Base-by-base conservation (phyloP, 108 stramenopile genomes). In the Aureococcus anophagefferens region DNA sequence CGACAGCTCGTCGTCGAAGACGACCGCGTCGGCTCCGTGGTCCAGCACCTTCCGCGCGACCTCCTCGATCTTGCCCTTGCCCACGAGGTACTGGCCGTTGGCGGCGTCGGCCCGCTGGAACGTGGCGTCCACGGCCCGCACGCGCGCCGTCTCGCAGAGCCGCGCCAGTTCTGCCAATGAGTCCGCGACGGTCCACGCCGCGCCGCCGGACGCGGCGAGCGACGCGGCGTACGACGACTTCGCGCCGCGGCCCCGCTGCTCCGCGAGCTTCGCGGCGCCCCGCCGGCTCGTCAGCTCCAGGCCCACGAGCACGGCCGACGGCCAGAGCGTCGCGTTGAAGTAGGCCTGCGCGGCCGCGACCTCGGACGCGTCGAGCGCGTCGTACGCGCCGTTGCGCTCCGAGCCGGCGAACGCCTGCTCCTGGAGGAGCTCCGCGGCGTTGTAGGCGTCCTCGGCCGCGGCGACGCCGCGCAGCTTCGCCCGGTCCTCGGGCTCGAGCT, bases 1-100 rank as follows among this genome's bases (percentile, higher is more conserved):
- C 29, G 87, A 84, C 35, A 97, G 78, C 81, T 97, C 96, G 1
- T 93, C 90, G 83, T 98, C 96, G 78, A 98, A 91, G 18, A 96
- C 90, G 35, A 95, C 86, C 0, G 93, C 93, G 44, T 83, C 82
- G 35, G 79, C 73, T 62, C 73, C 45, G 33, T 86, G 74, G 34
- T 83, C 76, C 76, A 90, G 74, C 65, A 94, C 71, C 31, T 76
- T 74, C 40, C 83, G 65, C 29, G 86, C 87, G 72, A 83, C 65
- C 71, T 83, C 80, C 35, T 75, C 71, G 21, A 81, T 75, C 64
- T 84, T 84, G 18, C 83, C 83, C 30, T 70, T 81, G 9, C 83
- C 85, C 59, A 98, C 88, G 73, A 93, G 95, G 0, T 91, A 93
- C 65, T 84, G 89, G 3, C 91, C 93, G 81, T 98, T 95, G 69